These are phyloP conservation scores for Tricholoma matsutake DNA, from an alignment of 768 basidiomycete genomes.

Conservation along the genomic window DNA sequence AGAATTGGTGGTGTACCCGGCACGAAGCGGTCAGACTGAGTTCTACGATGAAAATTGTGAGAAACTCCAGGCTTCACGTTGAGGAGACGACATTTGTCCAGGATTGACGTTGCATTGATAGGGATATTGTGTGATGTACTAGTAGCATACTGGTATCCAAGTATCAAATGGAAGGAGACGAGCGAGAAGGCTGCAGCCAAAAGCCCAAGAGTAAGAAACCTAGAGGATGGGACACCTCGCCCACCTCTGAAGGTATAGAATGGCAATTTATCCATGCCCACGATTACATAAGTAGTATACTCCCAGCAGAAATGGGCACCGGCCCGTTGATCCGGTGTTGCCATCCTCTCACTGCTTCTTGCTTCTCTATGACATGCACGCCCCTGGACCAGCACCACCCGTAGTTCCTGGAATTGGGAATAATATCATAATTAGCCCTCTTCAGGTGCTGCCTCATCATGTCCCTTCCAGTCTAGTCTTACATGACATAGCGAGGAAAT, in stretches of 20 bases:
- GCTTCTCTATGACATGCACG: too few species aligned
- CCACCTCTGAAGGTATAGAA: slow-evolving; percentile 11
- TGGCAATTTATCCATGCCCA: slow-evolving; percentile 35
- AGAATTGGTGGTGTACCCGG: slow-evolving; percentile 60
- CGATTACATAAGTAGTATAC: too few species aligned
- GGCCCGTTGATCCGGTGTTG: slow-evolving; percentile 15
- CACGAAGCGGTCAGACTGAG: slow-evolving; percentile 58
- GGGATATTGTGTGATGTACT: slow-evolving; percentile 30
- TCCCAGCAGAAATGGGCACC: slow-evolving; percentile 8
- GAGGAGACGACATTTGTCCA: slow-evolving; percentile 50
- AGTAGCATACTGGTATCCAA: slow-evolving; percentile 17
- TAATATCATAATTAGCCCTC: slow-evolving; percentile 59
- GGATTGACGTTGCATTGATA: slow-evolving; percentile 37
- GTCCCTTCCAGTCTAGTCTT: neutral
- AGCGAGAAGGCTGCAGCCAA: slow-evolving; percentile 15
- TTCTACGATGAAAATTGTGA: slow-evolving; percentile 35
- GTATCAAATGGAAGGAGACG: slow-evolving; percentile 21
- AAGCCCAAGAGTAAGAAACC: slow-evolving; percentile 4
- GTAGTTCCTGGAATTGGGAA: slow-evolving; percentile 64
- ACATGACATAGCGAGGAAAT: slow-evolving; percentile 67
- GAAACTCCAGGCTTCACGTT: slow-evolving; percentile 47
- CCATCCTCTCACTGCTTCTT: slow-evolving; percentile 13
- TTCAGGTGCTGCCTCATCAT: slow-evolving; percentile 40
- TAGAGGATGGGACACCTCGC: slow-evolving; percentile 1
- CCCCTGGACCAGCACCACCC: slow-evolving; percentile 44